phyloP scores from a whole-genome alignment of 768 basidiomycete species.

The Trichaptum fuscoviolaceum region DNA sequence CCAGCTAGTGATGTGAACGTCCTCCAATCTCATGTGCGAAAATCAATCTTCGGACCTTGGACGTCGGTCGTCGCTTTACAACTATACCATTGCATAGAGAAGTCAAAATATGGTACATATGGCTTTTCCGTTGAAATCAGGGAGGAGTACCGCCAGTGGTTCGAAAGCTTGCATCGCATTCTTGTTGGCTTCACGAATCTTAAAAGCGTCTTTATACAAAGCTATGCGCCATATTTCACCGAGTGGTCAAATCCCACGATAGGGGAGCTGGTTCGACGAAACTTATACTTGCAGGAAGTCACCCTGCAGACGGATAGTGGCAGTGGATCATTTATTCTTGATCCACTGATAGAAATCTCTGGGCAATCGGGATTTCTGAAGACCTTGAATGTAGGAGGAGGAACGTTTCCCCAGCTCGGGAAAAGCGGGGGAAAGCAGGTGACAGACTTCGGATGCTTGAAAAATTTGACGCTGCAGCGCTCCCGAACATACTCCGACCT shows the following conservation, averaged over 20 bases:
- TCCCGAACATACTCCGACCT: no score
- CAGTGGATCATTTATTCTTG: no score
- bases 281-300: neutral
- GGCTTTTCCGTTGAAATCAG: no score
- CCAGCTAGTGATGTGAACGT: neutral
- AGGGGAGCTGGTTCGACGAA: neutral
- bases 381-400: no score
- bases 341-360: no score
- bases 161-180: neutral
- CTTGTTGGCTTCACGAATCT: neutral
- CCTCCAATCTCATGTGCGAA: neutral
- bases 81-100: no score
- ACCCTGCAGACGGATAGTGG: neutral
- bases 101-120: no score
- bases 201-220: neutral
- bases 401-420: no score
- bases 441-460: no score
- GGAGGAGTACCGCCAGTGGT: neutral
- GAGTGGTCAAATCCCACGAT: neutral
- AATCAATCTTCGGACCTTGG: neutral
- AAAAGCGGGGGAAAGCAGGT: no score
- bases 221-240: neutral
- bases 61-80: neutral
- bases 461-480: no score
- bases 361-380: no score